phyloP scores from a whole-genome alignment of 441 rosid species.

The Sinapis alba region DNA sequence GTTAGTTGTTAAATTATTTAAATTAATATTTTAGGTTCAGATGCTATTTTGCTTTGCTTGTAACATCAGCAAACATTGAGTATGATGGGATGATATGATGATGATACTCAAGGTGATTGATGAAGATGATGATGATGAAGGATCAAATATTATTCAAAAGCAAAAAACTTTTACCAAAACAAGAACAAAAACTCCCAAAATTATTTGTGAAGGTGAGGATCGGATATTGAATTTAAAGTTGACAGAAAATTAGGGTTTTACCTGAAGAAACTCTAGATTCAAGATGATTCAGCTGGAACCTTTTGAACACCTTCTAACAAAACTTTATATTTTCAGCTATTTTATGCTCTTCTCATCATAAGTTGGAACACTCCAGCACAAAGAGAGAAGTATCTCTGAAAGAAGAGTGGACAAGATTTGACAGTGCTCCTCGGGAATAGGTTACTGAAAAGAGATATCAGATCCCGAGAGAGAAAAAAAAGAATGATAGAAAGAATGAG shows the following conservation, averaged over 20 bases:
- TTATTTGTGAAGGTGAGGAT: not conserved
- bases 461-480: conserved; percentile 40
- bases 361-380: conserved; percentile 10
- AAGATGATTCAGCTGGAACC: conserved; percentile 47
- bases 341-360: conserved; percentile 24
- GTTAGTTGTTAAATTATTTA: not conserved
- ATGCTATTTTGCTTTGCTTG: conserved; percentile 40
- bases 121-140: conserved; percentile 6
- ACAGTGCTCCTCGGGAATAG: conserved; percentile 40
- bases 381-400: conserved; percentile 40
- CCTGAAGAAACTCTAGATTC: conserved; percentile 38
- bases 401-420: conserved; percentile 39
- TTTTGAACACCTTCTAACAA: conserved; percentile 27
- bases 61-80: conserved; percentile 43
- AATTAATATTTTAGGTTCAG: conserved; percentile 10
- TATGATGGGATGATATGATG: conserved; percentile 25
- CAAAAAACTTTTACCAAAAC: not conserved
- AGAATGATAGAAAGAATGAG: conserved; percentile 41
- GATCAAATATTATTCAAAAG: conserved; percentile 15
- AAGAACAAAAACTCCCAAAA: conserved; percentile 6
- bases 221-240: conserved; percentile 3
- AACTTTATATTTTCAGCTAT: conserved; percentile 23
- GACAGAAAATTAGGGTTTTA: conserved; percentile 36
- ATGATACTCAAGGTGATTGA: conserved; percentile 23
- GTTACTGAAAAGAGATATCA: conserved; percentile 29